Percentiles rank a stretch among this genome's conserved stretches.
Conservation (phyloP, 2,329 filamentous ascomycete genomes). For the Pseudocercospora eumusae region DNA sequence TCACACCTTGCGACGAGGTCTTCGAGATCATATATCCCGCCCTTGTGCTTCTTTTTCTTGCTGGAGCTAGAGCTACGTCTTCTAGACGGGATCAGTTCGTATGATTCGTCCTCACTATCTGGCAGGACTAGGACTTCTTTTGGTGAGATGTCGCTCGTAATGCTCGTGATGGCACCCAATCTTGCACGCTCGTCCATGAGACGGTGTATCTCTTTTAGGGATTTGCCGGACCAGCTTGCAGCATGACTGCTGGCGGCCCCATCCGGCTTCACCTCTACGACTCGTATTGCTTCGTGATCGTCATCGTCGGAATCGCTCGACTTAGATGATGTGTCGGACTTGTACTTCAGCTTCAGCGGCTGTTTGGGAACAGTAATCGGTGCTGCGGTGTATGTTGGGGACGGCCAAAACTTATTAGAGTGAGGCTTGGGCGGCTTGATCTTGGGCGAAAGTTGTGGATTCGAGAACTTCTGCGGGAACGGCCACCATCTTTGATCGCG, state of each 20-base stretch:
- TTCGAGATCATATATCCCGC: slow-evolving; percentile 17
- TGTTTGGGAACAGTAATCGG: slow-evolving; percentile 8
- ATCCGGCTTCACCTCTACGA: slow-evolving; percentile 16
- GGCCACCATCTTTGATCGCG: slow-evolving; percentile 21
- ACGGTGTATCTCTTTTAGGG: slow-evolving; percentile 3
- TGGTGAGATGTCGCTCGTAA: not conserved
- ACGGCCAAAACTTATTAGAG: not conserved
- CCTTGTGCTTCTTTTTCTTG: slow-evolving; percentile 9
- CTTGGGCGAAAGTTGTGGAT: slow-evolving; percentile 7
- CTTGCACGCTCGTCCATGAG: slow-evolving; percentile 9
- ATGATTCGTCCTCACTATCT: slow-evolving; percentile 13
- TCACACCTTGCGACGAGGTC: slow-evolving; percentile 21
- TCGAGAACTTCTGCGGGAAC: slow-evolving; percentile 16
- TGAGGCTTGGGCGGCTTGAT: not conserved
- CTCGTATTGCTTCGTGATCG: not conserved
- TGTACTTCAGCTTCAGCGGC: slow-evolving; percentile 8
- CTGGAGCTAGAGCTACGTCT: not conserved
- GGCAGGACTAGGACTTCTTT: slow-evolving; percentile 6
- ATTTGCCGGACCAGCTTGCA: not conserved
- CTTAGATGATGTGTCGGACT: slow-evolving; percentile 9
- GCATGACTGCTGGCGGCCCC: slow-evolving; percentile 2
- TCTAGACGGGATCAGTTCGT: slow-evolving; percentile 11
- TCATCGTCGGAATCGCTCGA: not conserved
- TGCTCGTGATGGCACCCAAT: not conserved
- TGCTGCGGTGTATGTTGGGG: slow-evolving; percentile 2